These are phyloP conservation scores for Setaria italica DNA, from an alignment of 202 grass and related monocot genomes.

Conservation along the genomic window DNA sequence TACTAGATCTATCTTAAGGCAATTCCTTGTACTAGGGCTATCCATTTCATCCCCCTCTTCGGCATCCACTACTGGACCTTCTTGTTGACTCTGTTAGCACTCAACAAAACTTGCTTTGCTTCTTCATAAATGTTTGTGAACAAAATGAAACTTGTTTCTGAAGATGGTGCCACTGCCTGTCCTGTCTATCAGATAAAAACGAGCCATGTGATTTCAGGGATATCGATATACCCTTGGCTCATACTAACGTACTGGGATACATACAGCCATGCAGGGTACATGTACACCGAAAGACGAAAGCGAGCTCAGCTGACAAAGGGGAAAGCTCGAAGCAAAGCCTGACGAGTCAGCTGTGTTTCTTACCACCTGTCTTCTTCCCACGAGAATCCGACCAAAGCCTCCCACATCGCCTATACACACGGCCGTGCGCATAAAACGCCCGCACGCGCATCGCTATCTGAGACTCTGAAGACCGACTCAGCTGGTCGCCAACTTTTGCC, in stretches of 20 bases:
- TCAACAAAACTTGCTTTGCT: no score
- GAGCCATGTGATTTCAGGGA: no score
- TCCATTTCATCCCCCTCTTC: no score
- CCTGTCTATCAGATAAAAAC: no score
- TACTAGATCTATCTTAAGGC: no score
- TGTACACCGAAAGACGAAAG: constrained; percentile 5
- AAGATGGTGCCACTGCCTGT: no score
- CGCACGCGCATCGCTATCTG: constrained; percentile 33
- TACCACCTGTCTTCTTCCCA: constrained; percentile 52
- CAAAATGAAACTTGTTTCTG: no score
- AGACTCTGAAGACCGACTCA: constrained; percentile 15
- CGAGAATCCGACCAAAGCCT: constrained; percentile 23
- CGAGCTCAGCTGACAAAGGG: constrained; percentile 25
- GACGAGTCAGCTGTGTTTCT: constrained; percentile 24
- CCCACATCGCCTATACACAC: neutral
- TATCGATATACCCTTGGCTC: neutral
- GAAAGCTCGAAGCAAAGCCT: constrained; percentile 9
- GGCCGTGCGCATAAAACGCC: constrained; percentile 52
- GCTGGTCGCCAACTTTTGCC: constrained; percentile 52
- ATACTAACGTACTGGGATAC: neutral
- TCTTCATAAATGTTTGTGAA: no score
- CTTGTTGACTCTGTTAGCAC: no score
- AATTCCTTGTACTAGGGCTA: no score
- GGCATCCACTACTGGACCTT: no score
- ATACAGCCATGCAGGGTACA: neutral